Conservation (phyloP, 768 basidiomycete genomes). For the Collybia sp. region DNA sequence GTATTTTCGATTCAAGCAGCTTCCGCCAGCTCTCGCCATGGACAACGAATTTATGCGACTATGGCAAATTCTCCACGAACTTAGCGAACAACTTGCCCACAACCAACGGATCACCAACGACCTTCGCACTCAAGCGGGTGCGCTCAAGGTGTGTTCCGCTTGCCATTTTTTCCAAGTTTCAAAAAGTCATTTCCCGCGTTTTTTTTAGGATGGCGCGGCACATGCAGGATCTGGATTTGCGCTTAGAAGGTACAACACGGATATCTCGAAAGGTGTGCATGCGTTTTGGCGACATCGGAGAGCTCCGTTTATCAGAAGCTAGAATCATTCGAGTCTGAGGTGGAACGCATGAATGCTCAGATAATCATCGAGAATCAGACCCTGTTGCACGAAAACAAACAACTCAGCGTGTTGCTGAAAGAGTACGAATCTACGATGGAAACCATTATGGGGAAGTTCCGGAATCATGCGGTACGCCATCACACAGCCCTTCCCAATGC, state of each 20-base stretch:
- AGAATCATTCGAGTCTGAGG: constrained; percentile 92
- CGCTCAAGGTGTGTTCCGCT: constrained; percentile 60
- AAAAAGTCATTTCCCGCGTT: constrained; percentile 6
- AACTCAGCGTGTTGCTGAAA: constrained; percentile 80
- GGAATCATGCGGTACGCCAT: constrained; percentile 57
- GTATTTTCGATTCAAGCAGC: no score
- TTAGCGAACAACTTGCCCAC: constrained; percentile 75
- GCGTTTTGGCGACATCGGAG: constrained; percentile 19
- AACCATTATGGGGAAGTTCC: constrained; percentile 94
- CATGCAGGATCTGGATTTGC: constrained; percentile 71
- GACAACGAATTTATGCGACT: constrained; percentile 70
- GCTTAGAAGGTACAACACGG: constrained; percentile 80
- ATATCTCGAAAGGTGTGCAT: constrained; percentile 72
- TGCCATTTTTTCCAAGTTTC: constrained; percentile 3
- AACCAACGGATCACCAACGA: constrained; percentile 73
- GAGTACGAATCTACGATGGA: constrained; percentile 96
- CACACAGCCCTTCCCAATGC: not conserved
- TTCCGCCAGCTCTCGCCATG: constrained; percentile 24
- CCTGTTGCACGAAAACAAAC: constrained; percentile 92
- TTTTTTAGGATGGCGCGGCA: constrained; percentile 66
- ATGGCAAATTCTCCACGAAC: constrained; percentile 77
- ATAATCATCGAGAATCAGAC: constrained; percentile 93
- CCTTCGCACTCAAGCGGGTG: constrained; percentile 62
- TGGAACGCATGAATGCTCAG: constrained; percentile 86
- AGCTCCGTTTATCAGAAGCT: constrained; percentile 26